Conservation (phyloP, 2,329 filamentous ascomycete genomes). For the Botrytis elliptica region DNA sequence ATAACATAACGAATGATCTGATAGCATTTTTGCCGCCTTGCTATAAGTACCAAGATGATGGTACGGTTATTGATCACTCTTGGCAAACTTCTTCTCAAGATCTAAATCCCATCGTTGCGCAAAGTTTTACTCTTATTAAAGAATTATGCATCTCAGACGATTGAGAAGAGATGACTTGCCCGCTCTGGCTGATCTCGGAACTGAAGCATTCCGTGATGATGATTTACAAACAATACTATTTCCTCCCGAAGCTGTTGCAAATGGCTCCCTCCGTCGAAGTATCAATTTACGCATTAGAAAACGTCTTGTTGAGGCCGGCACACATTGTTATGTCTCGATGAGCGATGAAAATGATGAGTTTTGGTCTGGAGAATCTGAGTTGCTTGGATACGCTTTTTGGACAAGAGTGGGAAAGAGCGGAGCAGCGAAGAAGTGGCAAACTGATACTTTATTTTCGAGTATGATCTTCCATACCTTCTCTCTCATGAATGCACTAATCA, state of each 20-base stretch:
- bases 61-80: neutral
- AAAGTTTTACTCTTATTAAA: neutral
- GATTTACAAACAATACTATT: neutral
- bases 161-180: constrained; percentile 5
- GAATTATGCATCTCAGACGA: constrained; percentile 6
- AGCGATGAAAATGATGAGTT: constrained; percentile 16
- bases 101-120: neutral
- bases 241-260: constrained; percentile 5
- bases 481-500: neutral
- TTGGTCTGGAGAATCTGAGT: constrained; percentile 14
- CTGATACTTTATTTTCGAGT: constrained; percentile 9
- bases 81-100: neutral
- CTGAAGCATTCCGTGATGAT: constrained; percentile 8
- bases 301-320: neutral
- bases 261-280: neutral
- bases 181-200: neutral
- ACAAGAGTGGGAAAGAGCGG: constrained; percentile 7
- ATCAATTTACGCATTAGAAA: neutral
- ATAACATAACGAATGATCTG: too few species aligned
- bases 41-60: neutral
- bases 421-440: constrained; percentile 16
- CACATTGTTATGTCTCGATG: neutral
- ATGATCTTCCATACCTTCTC: neutral
- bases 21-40: too few species aligned
- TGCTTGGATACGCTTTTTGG: constrained; percentile 19